A percentile compares a stretch with the other conserved stretches of the same genome.
These are phyloP conservation scores for Tuber umbilicatum DNA, from an alignment of 495 filamentous ascomycete genomes.

Conservation along the genomic window DNA sequence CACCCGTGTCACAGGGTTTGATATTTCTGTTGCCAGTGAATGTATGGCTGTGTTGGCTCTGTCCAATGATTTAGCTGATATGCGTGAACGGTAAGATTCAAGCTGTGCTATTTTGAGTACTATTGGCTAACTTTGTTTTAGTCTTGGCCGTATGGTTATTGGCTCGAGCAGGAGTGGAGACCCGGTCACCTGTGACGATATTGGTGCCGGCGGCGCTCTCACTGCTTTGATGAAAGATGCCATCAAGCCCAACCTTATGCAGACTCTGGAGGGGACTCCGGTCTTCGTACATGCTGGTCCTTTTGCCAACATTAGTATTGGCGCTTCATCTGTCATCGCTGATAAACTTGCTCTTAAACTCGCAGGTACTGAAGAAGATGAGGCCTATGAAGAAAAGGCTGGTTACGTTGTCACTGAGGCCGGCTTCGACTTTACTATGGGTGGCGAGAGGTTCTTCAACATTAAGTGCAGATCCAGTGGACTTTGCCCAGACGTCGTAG, in stretches of 20 bases:
- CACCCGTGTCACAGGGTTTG: slow-evolving; percentile 80
- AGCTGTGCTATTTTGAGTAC: background rate
- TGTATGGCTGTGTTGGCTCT: slow-evolving; percentile 97
- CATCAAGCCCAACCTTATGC: slow-evolving; percentile 98
- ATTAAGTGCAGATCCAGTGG: slow-evolving; percentile 97
- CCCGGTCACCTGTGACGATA: slow-evolving; percentile 90
- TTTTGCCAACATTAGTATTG: slow-evolving; percentile 97
- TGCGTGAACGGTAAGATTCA: slow-evolving; percentile 64
- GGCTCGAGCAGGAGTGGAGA: slow-evolving; percentile 77
- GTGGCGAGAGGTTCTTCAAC: slow-evolving; percentile 98
- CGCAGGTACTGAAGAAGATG: slow-evolving; percentile 89
- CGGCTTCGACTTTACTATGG: slow-evolving; percentile 99
- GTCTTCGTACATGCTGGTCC: slow-evolving; percentile 96
- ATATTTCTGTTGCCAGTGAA: slow-evolving; percentile 95
- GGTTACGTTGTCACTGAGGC: slow-evolving; percentile 97
- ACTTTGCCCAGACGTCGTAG: slow-evolving; percentile 82
- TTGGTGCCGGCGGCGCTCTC: slow-evolving; percentile 85
- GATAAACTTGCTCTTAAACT: slow-evolving; percentile 95
- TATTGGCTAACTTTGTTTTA: slow-evolving; percentile 12
- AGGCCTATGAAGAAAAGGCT: slow-evolving; percentile 73
- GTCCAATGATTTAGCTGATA: slow-evolving; percentile 76
- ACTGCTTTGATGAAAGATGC: slow-evolving; percentile 95
- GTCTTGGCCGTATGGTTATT: slow-evolving; percentile 90
- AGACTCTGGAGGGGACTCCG: slow-evolving; percentile 92
- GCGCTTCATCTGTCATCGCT: slow-evolving; percentile 86